Percentiles rank a stretch among this genome's conserved stretches.
Evolutionary conservation across 495 filamentous ascomycete species (phyloP).

Genomic region (Xylaria venustula): DNA sequence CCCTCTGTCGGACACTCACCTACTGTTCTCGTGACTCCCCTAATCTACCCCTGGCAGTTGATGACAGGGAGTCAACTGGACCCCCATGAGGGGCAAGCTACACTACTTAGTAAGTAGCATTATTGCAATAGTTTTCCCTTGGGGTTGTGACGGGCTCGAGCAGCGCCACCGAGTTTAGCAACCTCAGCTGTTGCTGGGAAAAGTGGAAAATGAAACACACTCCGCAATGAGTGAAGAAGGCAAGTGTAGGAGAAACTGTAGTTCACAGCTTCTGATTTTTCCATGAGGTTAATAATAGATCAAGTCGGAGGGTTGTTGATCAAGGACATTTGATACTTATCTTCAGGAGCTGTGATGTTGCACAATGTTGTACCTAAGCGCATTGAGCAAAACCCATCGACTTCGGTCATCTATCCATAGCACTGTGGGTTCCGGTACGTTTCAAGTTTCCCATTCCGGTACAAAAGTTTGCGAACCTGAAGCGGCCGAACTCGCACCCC

Average conservation of each 20-base stretch:
- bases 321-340: slow-evolving; percentile 3
- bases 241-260: neutral
- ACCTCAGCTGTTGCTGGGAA: slow-evolving; percentile 6
- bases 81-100: neutral
- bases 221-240: neutral
- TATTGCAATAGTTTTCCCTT: slow-evolving; percentile 4
- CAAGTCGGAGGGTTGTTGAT: slow-evolving; percentile 10
- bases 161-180: slow-evolving; percentile 9
- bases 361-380: neutral
- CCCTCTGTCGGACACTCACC: no score
- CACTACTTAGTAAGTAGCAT: slow-evolving; percentile 1
- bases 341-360: slow-evolving; percentile 12
- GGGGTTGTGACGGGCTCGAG: slow-evolving; percentile 2
- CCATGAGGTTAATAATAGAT: neutral
- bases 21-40: neutral
- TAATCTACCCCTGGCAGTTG: neutral
- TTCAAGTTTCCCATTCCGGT: slow-evolving; percentile 9
- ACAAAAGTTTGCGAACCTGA: slow-evolving; percentile 4
- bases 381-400: neutral
- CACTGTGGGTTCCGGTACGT: slow-evolving; percentile 10
- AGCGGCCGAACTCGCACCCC: slow-evolving; percentile 8
- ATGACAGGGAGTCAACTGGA: slow-evolving; percentile 2
- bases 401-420: slow-evolving; percentile 10
- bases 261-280: neutral
- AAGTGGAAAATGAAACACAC: neutral